A percentile compares a stretch with the other conserved stretches of the same genome.
Conservation (phyloP, 305 asterid species). For the Euphrasia arctica region DNA sequence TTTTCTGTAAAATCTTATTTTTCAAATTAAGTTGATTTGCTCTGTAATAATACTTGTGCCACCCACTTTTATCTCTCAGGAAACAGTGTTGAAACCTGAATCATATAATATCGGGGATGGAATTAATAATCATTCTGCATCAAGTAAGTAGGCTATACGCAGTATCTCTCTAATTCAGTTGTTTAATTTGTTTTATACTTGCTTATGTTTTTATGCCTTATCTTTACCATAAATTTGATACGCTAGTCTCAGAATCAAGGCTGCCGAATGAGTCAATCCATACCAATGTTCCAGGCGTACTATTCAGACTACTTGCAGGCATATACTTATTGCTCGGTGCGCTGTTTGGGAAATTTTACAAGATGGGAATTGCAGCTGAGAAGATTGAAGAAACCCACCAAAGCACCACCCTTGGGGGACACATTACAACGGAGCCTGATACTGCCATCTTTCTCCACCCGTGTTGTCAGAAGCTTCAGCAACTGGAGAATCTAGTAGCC, state of each 20-base stretch:
- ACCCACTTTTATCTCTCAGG: constrained; percentile 32
- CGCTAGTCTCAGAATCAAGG: constrained; percentile 34
- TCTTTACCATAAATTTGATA: constrained; percentile 37
- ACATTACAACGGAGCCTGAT: constrained; percentile 28
- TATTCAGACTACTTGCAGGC: constrained; percentile 56
- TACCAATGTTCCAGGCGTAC: constrained; percentile 31
- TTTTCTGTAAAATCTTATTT: not conserved
- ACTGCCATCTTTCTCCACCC: constrained; percentile 58
- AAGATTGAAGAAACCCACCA: constrained; percentile 29
- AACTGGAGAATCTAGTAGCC: constrained; percentile 63
- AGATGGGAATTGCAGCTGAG: constrained; percentile 28
- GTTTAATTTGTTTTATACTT: no score
- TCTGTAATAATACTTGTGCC: not conserved
- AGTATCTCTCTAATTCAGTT: constrained; percentile 3
- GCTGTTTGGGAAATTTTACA: constrained; percentile 37
- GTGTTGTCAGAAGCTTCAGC: constrained; percentile 84
- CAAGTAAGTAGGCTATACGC: constrained; percentile 47
- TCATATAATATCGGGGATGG: constrained; percentile 31
- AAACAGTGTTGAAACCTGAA: constrained; percentile 32
- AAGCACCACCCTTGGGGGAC: constrained; percentile 32
- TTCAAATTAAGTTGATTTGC: constrained; percentile 7
- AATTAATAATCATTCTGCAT: constrained; percentile 32
- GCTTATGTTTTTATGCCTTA: no score
- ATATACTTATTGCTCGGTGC: constrained; percentile 38
- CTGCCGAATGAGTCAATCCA: constrained; percentile 36